Percentiles rank a stretch among this genome's conserved stretches.
These are phyloP conservation scores for Drechmeria coniospora DNA, from an alignment of 2,329 filamentous ascomycete species.

Conservation along the genomic window DNA sequence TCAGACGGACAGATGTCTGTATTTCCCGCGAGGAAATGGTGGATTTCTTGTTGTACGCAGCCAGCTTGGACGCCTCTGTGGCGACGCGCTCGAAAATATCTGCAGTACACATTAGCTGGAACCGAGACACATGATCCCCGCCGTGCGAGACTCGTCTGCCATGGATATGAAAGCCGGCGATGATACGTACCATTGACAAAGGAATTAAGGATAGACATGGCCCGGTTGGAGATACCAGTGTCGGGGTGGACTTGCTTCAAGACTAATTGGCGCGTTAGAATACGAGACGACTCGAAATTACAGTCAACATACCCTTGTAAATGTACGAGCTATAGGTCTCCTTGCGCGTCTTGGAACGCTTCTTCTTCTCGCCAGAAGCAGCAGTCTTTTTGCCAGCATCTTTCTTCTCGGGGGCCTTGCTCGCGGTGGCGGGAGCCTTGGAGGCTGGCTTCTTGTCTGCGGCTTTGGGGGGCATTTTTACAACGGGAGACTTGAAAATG, in stretches of 20 bases:
- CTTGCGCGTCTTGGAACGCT: slow-evolving; percentile 99
- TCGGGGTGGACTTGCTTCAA: slow-evolving; percentile 99
- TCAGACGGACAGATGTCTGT: slow-evolving; percentile 95
- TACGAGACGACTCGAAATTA: not conserved
- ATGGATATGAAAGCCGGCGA: not conserved
- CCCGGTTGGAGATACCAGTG: slow-evolving; percentile 99
- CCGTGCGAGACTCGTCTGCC: too few species aligned
- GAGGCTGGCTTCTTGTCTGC: slow-evolving; percentile 98
- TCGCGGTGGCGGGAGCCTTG: slow-evolving; percentile 74
- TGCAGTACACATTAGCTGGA: slow-evolving; percentile 16
- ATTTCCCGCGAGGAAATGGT: slow-evolving; percentile 99
- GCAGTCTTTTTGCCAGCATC: slow-evolving; percentile 99
- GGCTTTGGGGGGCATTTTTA: slow-evolving; percentile 92
- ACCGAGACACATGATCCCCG: too few species aligned
- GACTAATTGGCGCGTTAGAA: slow-evolving; percentile 37
- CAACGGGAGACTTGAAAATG: slow-evolving; percentile 11
- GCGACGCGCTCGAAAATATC: slow-evolving; percentile 99
- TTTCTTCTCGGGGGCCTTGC: slow-evolving; percentile 80
- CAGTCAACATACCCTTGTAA: slow-evolving; percentile 70
- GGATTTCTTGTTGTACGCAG: slow-evolving; percentile 99
- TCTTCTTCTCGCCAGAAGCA: slow-evolving; percentile 96
- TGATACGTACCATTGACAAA: slow-evolving; percentile 84
- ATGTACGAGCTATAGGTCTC: slow-evolving; percentile 99
- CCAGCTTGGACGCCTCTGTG: slow-evolving; percentile 96
- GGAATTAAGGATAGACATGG: slow-evolving; percentile 99